These are phyloP conservation scores for Penicillium sp. DNA, from an alignment of 2,329 filamentous ascomycete genomes.

Conservation along the genomic window DNA sequence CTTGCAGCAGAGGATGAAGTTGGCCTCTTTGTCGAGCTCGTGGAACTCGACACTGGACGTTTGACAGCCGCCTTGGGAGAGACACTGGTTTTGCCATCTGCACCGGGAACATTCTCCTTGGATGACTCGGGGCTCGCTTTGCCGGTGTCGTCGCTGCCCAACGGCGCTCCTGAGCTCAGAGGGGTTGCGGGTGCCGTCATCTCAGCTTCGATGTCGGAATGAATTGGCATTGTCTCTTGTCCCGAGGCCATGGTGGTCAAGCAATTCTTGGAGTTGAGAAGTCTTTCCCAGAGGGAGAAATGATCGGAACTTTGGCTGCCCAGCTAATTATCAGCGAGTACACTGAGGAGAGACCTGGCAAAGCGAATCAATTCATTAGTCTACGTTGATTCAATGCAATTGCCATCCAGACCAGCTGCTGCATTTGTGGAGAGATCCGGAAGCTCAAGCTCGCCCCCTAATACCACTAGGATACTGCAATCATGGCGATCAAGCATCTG, in stretches of 20 bases:
- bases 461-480: too few species aligned
- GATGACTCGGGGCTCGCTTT: constrained; percentile 33
- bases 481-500: too few species aligned
- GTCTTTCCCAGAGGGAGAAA: too few species aligned
- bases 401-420: too few species aligned
- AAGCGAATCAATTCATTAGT: too few species aligned
- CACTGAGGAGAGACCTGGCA: too few species aligned
- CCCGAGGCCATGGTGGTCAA: constrained; percentile 28
- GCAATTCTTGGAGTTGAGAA: background rate
- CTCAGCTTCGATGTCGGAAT: constrained; percentile 26
- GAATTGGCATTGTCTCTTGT: constrained; percentile 28
- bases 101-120: constrained; percentile 29
- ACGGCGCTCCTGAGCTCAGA: constrained; percentile 28
- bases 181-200: constrained; percentile 31
- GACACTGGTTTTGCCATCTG: constrained; percentile 29
- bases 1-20: constrained; percentile 30
- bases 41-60: constrained; percentile 30
- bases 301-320: too few species aligned
- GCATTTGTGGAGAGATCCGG: too few species aligned
- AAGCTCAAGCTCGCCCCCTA: too few species aligned
- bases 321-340: too few species aligned
- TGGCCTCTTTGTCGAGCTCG: constrained; percentile 30
- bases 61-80: constrained; percentile 26
- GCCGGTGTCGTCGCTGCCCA: constrained; percentile 28
- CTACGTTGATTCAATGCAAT: too few species aligned